Evolutionary conservation across 805 yeast genomes (phyloP), one percentile per base, ranked within the genome.

Genomic region (Wickerhamomyces queroliae): DNA sequence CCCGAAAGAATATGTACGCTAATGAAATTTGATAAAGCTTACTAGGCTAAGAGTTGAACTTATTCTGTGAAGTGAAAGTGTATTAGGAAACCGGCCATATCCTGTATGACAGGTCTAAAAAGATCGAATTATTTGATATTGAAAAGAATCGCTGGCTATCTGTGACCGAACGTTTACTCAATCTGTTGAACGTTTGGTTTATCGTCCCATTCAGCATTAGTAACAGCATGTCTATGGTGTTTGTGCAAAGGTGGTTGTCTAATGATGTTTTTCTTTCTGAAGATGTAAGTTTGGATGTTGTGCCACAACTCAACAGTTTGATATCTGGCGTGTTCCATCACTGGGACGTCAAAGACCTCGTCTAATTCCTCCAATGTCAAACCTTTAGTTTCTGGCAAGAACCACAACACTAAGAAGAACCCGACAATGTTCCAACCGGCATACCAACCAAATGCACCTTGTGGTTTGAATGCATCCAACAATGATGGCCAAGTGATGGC

Each of bases 391-490:
- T 80, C 87, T 3, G 86, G 84, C 43, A 83, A 64, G 57, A 82
- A 67, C 72, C 83, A 79, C 39, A 85, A 70, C 5, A 83, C 85
- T 52, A 85, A 50, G 63, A 79, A 76, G 66, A 79, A 80, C 0
- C 85, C 86, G 39, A 78, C 64, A 42, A 78, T 50, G 59, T 86
- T 86, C 90, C 91, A 83, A 12, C 82, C 95, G 1, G 93, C 95
- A 55, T 85, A 87, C 73, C 80, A 87, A 12, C 93, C 89, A 57
- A 84, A 87, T 4, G 95, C 95, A 59, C 96, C 95, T 48, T 81
- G 86, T 3, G 88, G 74, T 40, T 75, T 77, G 63, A 87, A 80
- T 0, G 82, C 79, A 35, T 62, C 70, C 41, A 74, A 60, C 59
- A 87, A 62, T 19, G 85, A 67, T 26, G 95, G 93, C 93, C 93